phyloP scores from a whole-genome alignment of 805 yeast genomes.

The Candida pini region DNA sequence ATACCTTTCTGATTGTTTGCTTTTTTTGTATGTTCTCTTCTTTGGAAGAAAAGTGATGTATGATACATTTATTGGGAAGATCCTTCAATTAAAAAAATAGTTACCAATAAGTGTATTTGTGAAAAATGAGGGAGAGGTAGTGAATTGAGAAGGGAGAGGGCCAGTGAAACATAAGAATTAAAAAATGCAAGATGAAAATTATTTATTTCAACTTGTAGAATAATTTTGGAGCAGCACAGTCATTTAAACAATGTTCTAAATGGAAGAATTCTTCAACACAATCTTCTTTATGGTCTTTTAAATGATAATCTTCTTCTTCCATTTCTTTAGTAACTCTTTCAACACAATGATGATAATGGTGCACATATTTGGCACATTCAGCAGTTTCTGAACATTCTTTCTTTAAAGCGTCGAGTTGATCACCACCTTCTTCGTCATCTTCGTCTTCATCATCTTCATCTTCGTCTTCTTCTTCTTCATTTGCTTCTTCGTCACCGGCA shows the following conservation, averaged over 20 bases:
- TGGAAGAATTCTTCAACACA: slow-evolving; percentile 98
- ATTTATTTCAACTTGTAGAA: slow-evolving; percentile 76
- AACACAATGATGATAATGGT: slow-evolving; percentile 90
- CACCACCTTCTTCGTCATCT: slow-evolving; percentile 56
- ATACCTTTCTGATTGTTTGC: no score
- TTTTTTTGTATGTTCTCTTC: no score
- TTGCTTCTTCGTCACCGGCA: slow-evolving; percentile 50
- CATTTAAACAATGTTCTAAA: slow-evolving; percentile 87
- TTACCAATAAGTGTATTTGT: no score
- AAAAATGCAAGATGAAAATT: no score
- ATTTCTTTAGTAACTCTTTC: slow-evolving; percentile 88
- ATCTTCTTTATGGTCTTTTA: slow-evolving; percentile 84
- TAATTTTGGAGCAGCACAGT: slow-evolving; percentile 85
- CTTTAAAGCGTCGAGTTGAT: slow-evolving; percentile 58
- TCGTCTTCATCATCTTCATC: slow-evolving; percentile 36
- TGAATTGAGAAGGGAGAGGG: neutral
- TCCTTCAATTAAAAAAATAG: no score
- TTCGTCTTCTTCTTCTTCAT: slow-evolving; percentile 32
- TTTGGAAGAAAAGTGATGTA: no score
- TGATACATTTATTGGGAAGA: no score
- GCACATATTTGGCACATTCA: slow-evolving; percentile 67
- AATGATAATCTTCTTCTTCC: slow-evolving; percentile 80
- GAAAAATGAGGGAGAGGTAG: slow-evolving; percentile 1
- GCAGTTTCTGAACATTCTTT: slow-evolving; percentile 65
- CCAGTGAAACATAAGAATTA: neutral